Percentiles rank a stretch among this genome's conserved stretches.
Evolutionary conservation across 2,329 filamentous ascomycete species (phyloP).

Genomic region (Aspergillus bombycis): DNA sequence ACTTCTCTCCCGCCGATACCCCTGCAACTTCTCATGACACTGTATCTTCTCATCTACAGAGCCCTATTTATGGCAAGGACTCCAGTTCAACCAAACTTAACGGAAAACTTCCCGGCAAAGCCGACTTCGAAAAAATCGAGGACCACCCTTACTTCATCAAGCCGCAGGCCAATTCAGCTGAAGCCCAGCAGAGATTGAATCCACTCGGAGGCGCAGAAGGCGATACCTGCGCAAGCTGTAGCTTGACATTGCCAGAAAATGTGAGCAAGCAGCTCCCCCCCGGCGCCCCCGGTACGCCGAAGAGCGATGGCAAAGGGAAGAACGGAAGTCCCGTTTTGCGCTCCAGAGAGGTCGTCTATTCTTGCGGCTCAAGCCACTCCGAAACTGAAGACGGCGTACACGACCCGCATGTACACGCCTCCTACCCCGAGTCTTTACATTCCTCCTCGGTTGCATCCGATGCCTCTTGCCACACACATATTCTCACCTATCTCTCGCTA

Average conservation of each 20-base stretch:
- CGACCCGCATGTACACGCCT: conserved; percentile 41
- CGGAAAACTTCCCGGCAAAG: conserved; percentile 18
- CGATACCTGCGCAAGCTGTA: conserved; percentile 62
- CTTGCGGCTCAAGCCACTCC: conserved; percentile 48
- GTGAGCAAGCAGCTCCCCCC: conserved; percentile 57
- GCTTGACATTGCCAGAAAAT: conserved; percentile 57
- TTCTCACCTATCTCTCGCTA: conserved; percentile 61
- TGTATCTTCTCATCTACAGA: conserved; percentile 28
- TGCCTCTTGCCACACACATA: conserved; percentile 57
- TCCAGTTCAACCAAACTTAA: conserved; percentile 18
- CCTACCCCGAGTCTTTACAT: conserved; percentile 42
- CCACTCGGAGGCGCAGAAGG: conserved; percentile 49
- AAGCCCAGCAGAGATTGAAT: conserved; percentile 48
- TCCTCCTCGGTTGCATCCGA: conserved; percentile 49
- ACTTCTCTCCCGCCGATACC: conserved; percentile 47
- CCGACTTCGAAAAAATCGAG: conserved; percentile 43
- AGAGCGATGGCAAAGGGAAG: conserved; percentile 51
- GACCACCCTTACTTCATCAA: conserved; percentile 57
- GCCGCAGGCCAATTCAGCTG: conserved; percentile 40
- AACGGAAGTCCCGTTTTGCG: conserved; percentile 60
- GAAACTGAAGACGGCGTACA: conserved; percentile 40
- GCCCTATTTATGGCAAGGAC: conserved; percentile 20
- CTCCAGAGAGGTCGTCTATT: conserved; percentile 57
- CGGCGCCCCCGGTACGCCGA: conserved; percentile 55
- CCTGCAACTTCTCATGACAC: conserved; percentile 38